Evolutionary conservation across 768 basidiomycete genomes (phyloP).

Genomic region (Zangia roseola): DNA sequence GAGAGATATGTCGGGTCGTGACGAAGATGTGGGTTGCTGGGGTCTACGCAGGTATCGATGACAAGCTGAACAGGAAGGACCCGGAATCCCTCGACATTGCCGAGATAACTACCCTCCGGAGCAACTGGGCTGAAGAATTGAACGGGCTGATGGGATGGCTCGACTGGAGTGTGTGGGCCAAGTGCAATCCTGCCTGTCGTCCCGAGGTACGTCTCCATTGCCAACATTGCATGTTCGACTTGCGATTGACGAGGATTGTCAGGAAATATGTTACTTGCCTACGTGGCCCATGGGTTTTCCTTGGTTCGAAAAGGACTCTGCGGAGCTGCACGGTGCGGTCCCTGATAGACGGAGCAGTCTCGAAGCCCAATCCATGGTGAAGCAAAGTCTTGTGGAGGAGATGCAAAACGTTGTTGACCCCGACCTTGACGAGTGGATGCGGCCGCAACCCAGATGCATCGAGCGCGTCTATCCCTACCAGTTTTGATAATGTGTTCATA

Average conservation of each 20-base stretch:
- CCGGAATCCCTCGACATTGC: neutral
- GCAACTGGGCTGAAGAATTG: too few species aligned
- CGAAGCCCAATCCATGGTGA: too few species aligned
- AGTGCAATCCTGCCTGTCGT: conserved; percentile 45
- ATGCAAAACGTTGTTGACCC: too few species aligned
- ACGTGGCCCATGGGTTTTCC: too few species aligned
- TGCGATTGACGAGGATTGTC: too few species aligned
- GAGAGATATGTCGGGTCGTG: conserved; percentile 45
- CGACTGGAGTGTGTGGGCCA: conserved; percentile 51
- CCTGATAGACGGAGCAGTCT: too few species aligned
- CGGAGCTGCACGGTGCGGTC: too few species aligned
- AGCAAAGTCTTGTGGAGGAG: too few species aligned
- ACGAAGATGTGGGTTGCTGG: conserved; percentile 49
- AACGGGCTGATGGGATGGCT: conserved; percentile 50
- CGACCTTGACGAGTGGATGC: conserved; percentile 7
- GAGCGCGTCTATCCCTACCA: neutral
- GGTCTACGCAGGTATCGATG: conserved; percentile 15
- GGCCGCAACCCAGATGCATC: conserved; percentile 15
- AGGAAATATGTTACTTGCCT: too few species aligned
- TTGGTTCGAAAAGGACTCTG: too few species aligned
- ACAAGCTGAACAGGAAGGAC: conserved; percentile 3
- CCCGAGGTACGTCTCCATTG: conserved; percentile 34
- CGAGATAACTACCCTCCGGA: conserved; percentile 8
- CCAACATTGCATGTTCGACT: neutral
- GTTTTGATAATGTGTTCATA: too few species aligned